phyloP scores from a whole-genome alignment of 306 rosid species.

The Coriaria nepalensis region DNA sequence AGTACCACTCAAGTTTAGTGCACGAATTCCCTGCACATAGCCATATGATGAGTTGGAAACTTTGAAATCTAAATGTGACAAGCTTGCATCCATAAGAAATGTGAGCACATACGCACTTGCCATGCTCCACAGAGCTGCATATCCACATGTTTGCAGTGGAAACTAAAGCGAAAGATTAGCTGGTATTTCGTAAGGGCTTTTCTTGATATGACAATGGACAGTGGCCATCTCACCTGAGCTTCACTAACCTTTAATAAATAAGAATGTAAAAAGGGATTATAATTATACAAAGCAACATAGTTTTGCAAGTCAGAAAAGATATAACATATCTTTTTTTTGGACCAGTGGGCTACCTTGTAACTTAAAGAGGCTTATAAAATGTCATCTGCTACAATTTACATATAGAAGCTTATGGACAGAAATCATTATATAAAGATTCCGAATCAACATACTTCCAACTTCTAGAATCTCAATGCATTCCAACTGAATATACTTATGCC shows the following conservation, averaged over 20 bases:
- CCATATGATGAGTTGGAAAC: slow-evolving; percentile 6
- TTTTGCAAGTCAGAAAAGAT: too few species aligned
- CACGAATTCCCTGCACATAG: slow-evolving; percentile 61
- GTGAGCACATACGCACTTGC: slow-evolving; percentile 66
- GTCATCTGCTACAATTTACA: slow-evolving; percentile 88
- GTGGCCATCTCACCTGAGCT: slow-evolving; percentile 83
- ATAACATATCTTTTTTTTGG: too few species aligned
- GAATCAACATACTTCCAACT: slow-evolving; percentile 72
- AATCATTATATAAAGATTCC: slow-evolving; percentile 50
- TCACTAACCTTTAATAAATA: background rate
- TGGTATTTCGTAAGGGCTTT: slow-evolving; percentile 80
- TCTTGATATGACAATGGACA: slow-evolving; percentile 79
- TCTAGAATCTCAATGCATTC: slow-evolving; percentile 58
- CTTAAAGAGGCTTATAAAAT: slow-evolving; percentile 44
- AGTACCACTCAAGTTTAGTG: slow-evolving; percentile 71
- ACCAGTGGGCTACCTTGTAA: too few species aligned
- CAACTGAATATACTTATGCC: slow-evolving; percentile 88
- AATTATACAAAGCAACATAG: too few species aligned
- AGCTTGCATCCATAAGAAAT: slow-evolving; percentile 3
- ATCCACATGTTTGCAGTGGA: slow-evolving; percentile 90
- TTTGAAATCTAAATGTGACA: slow-evolving; percentile 11
- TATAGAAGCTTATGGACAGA: slow-evolving; percentile 79
- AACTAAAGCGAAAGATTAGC: slow-evolving; percentile 79
- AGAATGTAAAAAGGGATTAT: too few species aligned
- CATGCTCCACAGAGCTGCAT: slow-evolving; percentile 96